Base-by-base conservation (phyloP, 805 yeast genomes). In the Jamesozyma piceae region DNA sequence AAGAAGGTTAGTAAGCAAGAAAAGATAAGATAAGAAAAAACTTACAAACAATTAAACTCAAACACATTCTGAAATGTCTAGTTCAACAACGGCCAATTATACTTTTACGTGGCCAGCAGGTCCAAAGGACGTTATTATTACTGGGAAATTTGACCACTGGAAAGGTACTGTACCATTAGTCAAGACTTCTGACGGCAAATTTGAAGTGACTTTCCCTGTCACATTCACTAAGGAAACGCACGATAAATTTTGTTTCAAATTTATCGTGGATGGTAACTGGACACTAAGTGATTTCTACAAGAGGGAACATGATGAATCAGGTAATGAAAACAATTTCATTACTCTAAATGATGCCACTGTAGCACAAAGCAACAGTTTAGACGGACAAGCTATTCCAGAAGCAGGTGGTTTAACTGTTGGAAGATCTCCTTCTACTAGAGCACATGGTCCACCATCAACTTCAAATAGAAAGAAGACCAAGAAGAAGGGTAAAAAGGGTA, bases 81-180 rank as follows among this genome's bases (percentile, higher is more conserved):
- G 27, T 14, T 14, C 30, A 4, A n/a, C 15, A 13, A 33, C 33
- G 4, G 27, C 32, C 8, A 38, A 45, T 28, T 48, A 43, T 38
- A 60, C 57, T 18, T 62, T 62, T 47, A 52, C 45, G 15, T 62
- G 74, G 73, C 72, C 75, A 42, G 54, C 64, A 9, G 83, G 86
- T 44, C 76, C 75, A 13, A 44, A 57, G 24, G 71, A 71, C 30
- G 89, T 82, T 44, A 67, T 75, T 50, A 74, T 82, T 40, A 81
- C 88, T 18, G 89, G 89, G 47, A 71, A 78, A 41, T 80, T 80
- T 54, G 86, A 80, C 55, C 67, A 76, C 53, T 82, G 89, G 89
- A 54, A 72, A 37, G 75, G 79, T 46, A 59, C 77, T 2, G 62
- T 77, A 41, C 79, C 77, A 17, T 63, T 81, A 46, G 83, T 78